A percentile compares a stretch with the other conserved stretches of the same genome.
These are phyloP conservation scores for Tricholoma bakamatsutake DNA, from an alignment of 768 basidiomycete genomes.

Conservation along the genomic window DNA sequence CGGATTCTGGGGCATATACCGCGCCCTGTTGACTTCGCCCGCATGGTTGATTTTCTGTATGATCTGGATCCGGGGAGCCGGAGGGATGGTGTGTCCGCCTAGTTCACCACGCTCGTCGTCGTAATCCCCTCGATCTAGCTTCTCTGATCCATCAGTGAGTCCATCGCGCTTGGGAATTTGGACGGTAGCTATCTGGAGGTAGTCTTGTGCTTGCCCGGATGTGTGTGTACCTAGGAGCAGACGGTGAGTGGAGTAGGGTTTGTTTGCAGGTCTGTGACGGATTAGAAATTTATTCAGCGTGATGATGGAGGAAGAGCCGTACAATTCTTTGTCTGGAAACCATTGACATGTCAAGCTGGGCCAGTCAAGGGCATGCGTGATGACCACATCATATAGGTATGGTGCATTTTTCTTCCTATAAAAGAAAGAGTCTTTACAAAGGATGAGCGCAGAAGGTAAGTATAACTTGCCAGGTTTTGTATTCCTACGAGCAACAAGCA, in stretches of 20 bases:
- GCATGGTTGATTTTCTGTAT: conserved; percentile 93
- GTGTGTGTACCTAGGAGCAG: conserved; percentile 97
- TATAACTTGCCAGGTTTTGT: conserved; percentile 67
- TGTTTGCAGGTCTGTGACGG: conserved; percentile 68
- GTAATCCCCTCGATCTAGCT: conserved; percentile 74
- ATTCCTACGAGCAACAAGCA: conserved; percentile 45
- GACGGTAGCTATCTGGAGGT: conserved; percentile 92
- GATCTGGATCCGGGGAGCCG: conserved; percentile 82
- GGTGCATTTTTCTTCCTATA: conserved; percentile 94
- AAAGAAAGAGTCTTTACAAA: neutral
- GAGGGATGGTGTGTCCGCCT: conserved; percentile 83
- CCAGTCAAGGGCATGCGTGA: conserved; percentile 98
- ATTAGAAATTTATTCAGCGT: neutral
- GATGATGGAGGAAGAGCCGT: conserved; percentile 23
- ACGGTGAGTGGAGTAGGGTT: conserved; percentile 92
- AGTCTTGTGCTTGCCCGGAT: conserved; percentile 88
- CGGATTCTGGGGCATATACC: conserved; percentile 99
- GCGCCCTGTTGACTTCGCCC: conserved; percentile 93
- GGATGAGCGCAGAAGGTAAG: neutral
- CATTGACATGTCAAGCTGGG: conserved; percentile 97
- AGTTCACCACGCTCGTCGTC: conserved; percentile 93
- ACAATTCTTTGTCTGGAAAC: conserved; percentile 97
- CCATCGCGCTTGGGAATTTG: conserved; percentile 84
- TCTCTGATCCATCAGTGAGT: conserved; percentile 56
- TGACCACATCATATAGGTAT: conserved; percentile 94